Conservation (phyloP, 176 grass and related monocot species). For the Aegilops tauschii region DNA sequence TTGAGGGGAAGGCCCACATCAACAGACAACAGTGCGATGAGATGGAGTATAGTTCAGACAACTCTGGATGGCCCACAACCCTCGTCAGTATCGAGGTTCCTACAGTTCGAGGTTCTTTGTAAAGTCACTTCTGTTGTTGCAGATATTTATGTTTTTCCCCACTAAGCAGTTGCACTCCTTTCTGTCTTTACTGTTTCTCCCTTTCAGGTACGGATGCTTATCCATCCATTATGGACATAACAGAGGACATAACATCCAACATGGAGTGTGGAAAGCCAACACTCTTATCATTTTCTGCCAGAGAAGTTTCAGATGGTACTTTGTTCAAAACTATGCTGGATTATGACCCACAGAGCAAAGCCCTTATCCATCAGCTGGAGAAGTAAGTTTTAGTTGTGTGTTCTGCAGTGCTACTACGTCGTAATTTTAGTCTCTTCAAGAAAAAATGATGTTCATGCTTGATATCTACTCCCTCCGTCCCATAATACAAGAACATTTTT, state of each 20-base stretch:
- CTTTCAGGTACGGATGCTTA: slow-evolving; percentile 59
- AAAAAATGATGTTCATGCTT: slow-evolving; percentile 16
- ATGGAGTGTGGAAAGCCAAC: slow-evolving; percentile 85
- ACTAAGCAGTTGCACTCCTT: slow-evolving; percentile 14
- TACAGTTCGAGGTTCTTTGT: slow-evolving; percentile 64
- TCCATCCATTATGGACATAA: slow-evolving; percentile 61
- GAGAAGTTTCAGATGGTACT: slow-evolving; percentile 94
- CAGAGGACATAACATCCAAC: slow-evolving; percentile 49
- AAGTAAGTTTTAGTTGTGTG: slow-evolving; percentile 54
- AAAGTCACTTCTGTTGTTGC: slow-evolving; percentile 19
- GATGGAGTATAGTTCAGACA: slow-evolving; percentile 56
- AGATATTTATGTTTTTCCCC: slow-evolving; percentile 23
- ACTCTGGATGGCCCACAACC: slow-evolving; percentile 85
- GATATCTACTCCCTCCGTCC: neutral
- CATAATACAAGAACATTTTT: no score
- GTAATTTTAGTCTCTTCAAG: slow-evolving; percentile 19
- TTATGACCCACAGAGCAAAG: slow-evolving; percentile 79
- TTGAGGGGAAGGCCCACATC: slow-evolving; percentile 57
- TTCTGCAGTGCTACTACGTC: neutral
- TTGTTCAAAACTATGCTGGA: slow-evolving; percentile 90
- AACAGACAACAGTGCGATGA: slow-evolving; percentile 87
- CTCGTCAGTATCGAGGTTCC: slow-evolving; percentile 88
- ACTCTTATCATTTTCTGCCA: slow-evolving; percentile 85
- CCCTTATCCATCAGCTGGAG: slow-evolving; percentile 73
- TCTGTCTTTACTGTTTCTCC: slow-evolving; percentile 15